Evolutionary conservation across 2,329 filamentous ascomycete species (phyloP), one percentile per base, ranked within the genome.

Genomic region (Teratosphaeria nubilosa): DNA sequence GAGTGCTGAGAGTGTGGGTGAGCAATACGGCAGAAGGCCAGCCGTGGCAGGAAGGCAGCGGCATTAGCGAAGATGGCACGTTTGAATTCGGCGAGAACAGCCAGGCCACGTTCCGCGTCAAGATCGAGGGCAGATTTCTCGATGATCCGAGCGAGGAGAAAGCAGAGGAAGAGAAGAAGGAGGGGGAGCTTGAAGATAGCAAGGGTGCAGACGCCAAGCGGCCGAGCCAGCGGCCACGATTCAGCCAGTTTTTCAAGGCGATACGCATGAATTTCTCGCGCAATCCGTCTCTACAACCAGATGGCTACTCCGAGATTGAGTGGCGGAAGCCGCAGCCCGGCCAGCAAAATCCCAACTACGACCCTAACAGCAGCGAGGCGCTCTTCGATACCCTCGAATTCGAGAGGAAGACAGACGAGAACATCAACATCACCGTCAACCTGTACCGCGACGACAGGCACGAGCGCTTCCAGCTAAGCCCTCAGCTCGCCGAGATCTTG

Each of bases 21-120:
- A 91, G 86, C 68, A 99, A 99, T 74, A 96, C 91, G 1, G 90
- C 87, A 34, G 90, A 96, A 73, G 90, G 94, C 69, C 94, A 99
- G 75, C 86, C 88, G 32, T 97, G 94, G 94, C 94, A 99, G 75
- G 69, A 67, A 27, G 65, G 64, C 25, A 65, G 60, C 22, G 79
- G 78, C 48, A 77, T 87, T 60, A 86, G 86, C 60, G 81, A 86
- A 11, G 86, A 92, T 70, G 83, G 83, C 37, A 71, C 68, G 34
- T 94, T 94, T 64, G 91, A 95, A 69, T 91, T 95, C 68, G 86
- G 85, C 56, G 85, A 86, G 56, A 90, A 84, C 62, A 80, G 82
- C 64, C 87, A 91, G 65, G 87, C 90, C 2, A 88, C 86, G 11
- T 99, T 91, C 72, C 85, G 86, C 58, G 90, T 99, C 65, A 95